These are phyloP conservation scores for Taiozyma sp. DNA, from an alignment of 1,139 yeast species.

Conservation along the genomic window DNA sequence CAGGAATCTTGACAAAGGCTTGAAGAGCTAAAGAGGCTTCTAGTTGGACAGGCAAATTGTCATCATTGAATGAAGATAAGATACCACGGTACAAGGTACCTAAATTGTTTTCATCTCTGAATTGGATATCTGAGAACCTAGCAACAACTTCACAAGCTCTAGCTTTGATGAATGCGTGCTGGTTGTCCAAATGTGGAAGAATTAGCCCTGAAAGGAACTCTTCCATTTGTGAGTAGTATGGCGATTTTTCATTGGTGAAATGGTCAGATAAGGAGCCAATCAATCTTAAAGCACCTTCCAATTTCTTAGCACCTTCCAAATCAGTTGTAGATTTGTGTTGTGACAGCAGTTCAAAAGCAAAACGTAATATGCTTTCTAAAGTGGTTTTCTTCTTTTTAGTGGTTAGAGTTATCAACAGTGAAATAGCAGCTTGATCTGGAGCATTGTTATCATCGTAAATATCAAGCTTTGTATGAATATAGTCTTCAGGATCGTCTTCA, in stretches of 20 bases:
- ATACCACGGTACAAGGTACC: slow-evolving; percentile 62
- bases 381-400: slow-evolving; percentile 59
- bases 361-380: slow-evolving; percentile 57
- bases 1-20: slow-evolving; percentile 60
- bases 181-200: slow-evolving; percentile 65
- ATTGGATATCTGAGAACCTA: slow-evolving; percentile 61
- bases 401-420: slow-evolving; percentile 58
- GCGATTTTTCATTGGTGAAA: slow-evolving; percentile 49
- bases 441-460: slow-evolving; percentile 51
- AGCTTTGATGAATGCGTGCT: slow-evolving; percentile 71
- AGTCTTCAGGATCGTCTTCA: slow-evolving; percentile 88
- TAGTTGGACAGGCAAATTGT: slow-evolving; percentile 70
- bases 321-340: slow-evolving; percentile 26
- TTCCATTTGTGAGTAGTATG: slow-evolving; percentile 65
- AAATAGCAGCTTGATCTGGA: slow-evolving; percentile 66
- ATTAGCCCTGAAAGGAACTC: slow-evolving; percentile 56
- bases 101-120: slow-evolving; percentile 43
- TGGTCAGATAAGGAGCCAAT: slow-evolving; percentile 66
- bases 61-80: slow-evolving; percentile 50
- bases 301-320: slow-evolving; percentile 55
- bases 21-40: slow-evolving; percentile 86
- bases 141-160: slow-evolving; percentile 77
- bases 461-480: slow-evolving; percentile 75
- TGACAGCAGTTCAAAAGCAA: slow-evolving; percentile 52
- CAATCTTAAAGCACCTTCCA: slow-evolving; percentile 78